These are phyloP conservation scores for Cochlearia excelsa DNA, from an alignment of 345 rosid species.

Conservation along the genomic window DNA sequence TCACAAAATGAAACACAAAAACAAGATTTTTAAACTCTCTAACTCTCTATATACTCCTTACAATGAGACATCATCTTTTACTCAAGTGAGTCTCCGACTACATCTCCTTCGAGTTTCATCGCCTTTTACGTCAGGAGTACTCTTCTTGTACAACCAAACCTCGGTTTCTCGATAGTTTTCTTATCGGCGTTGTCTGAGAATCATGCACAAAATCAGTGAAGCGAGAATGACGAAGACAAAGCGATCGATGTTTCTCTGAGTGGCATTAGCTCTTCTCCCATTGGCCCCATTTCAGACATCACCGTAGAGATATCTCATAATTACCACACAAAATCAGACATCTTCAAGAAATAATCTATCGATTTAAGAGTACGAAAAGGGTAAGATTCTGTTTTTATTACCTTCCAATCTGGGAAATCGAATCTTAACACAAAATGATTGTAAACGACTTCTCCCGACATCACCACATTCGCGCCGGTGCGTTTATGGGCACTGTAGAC, in stretches of 20 bases:
- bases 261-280: slow-evolving; percentile 81
- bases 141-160: slow-evolving; percentile 75
- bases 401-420: slow-evolving; percentile 93
- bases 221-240: slow-evolving; percentile 29
- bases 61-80: too few species aligned
- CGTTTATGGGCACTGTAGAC: slow-evolving; percentile 73
- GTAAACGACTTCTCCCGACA: slow-evolving; percentile 59
- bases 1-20: too few species aligned
- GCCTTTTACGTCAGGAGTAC: slow-evolving; percentile 43
- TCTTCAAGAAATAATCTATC: slow-evolving; percentile 5
- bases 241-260: slow-evolving; percentile 27
- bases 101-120: slow-evolving; percentile 42
- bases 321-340: slow-evolving; percentile 2
- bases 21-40: too few species aligned
- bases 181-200: slow-evolving; percentile 64
- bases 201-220: slow-evolving; percentile 33
- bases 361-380: background rate
- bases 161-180: slow-evolving; percentile 69
- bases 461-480: slow-evolving; percentile 56
- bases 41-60: too few species aligned
- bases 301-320: slow-evolving; percentile 37
- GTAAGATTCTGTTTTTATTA: slow-evolving; percentile 24
- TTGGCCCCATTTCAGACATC: slow-evolving; percentile 50
- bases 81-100: slow-evolving; percentile 47
- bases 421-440: slow-evolving; percentile 84